Evolutionary conservation across 768 basidiomycete genomes (phyloP), one percentile per base, ranked within the genome.

Genomic region (Astraeus odoratus): DNA sequence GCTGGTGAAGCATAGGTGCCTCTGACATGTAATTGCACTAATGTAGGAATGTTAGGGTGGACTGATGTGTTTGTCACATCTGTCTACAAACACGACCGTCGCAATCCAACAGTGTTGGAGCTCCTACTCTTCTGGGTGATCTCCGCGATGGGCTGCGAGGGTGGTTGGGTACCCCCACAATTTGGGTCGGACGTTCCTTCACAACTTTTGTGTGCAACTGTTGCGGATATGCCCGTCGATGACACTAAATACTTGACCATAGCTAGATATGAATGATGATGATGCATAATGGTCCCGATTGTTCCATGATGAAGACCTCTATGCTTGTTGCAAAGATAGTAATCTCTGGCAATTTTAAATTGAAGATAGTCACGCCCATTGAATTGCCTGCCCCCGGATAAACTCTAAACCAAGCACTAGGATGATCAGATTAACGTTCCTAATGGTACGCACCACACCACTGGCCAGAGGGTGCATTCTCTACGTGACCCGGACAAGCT

Each of bases 121-220:
- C 61, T 67, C 47, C 57, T 82, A 19, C 58, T 68, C 7, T 81
- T 71, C 57, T 83, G 80, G 80, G 56, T 77, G 39, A 67, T 67
- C 29, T 78, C 78, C 41, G 72, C 77, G 8, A 72, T 76, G 70
- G 65, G 61, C 0, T 54, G 70, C 29, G 49, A 58, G 3, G 63
- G 60, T 33, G 58, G 63, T 12, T 64, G 66, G 38, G 40, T 47
- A 12, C 51, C 63, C 13, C 63, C 63, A 23, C 58, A 63, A 33
- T 20, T 27, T 8, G 63, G 64, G 18, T 35, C 24, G 31, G 49
- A 19, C 20, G 51, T 55, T 38, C 54, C 36, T 13, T 51, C 43
- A 7, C 63, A 55, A 33, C 54, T 58, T 34, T 46, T 65, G 23
- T 51, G 51, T n/a, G 64, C 58, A 22, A 58, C 51, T 2, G 52